Evolutionary conservation across 164 flowering plant species (phyloP), one percentile per base, ranked within the genome.

Genomic region (Tetrastigma voinierianum): DNA sequence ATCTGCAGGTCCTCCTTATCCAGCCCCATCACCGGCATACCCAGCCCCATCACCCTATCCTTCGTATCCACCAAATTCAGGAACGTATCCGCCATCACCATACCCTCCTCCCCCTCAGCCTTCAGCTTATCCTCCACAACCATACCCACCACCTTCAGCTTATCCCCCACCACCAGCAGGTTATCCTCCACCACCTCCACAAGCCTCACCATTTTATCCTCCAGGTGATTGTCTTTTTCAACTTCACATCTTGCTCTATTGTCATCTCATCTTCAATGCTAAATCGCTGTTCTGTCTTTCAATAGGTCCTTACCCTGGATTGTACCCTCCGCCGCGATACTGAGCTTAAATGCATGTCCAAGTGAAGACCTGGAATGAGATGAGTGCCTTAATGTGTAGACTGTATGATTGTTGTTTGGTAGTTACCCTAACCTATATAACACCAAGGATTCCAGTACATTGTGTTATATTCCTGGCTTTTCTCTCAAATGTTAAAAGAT

Each of bases 61-160:
- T 48, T 54, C 82, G 17, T 75, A 74, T 51, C 83, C 75, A 14
- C 71, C 74, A 7, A 54, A 47, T 61, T 46, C 70, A 58, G 46
- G 72, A 57, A 61, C 72, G 5, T 79, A 80, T 67, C 80, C 83
- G 11, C 73, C 82, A 47, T 51, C 80, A 0, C 66, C 77, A 17
- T 80, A 80, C 58, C 76, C 76, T 11, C 76, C 69, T 51, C 68
- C 65, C 13, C 66, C 78, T 18, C 77, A 57, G 17, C 61, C 80
- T 20, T 53, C 81, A 19, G 77, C 74, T 9, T 84, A 81, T 79
- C 93, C 90, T 73, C 80, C 92, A 10, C 59, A 69, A 25, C 57
- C 83, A 10, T 89, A 85, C 58, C 87, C 87, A 21, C 78, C 86
- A 54, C 64, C 78, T 43, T 51, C 82, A 11, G 67, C 66, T 10